Percentiles rank a stretch among this genome's conserved stretches.
Conservation (phyloP, 83 land plant species). For the Picea mariana region DNA sequence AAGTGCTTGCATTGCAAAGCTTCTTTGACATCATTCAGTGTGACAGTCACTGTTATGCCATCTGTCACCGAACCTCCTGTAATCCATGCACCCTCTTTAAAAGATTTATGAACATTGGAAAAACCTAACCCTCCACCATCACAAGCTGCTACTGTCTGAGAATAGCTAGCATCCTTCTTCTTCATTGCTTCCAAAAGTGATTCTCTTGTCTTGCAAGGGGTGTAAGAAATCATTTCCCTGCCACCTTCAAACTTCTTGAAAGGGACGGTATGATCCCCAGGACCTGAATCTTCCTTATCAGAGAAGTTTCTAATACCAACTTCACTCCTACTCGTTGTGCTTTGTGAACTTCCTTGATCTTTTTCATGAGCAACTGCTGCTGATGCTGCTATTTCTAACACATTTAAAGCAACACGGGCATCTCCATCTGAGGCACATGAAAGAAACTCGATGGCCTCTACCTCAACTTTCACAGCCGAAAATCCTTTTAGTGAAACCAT, state of each 20-base stretch:
- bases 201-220: constrained; percentile 20
- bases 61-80: constrained; percentile 9
- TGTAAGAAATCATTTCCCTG: constrained; percentile 33
- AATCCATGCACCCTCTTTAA: constrained; percentile 11
- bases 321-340: neutral
- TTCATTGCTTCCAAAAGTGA: constrained; percentile 17
- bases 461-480: constrained; percentile 35
- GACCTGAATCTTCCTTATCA: constrained; percentile 15
- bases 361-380: constrained; percentile 47
- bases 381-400: constrained; percentile 72
- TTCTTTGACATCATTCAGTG: constrained; percentile 69
- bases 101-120: constrained; percentile 9
- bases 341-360: constrained; percentile 13
- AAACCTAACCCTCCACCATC: constrained; percentile 7
- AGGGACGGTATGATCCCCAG: constrained; percentile 37
- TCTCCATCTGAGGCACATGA: constrained; percentile 88
- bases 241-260: constrained; percentile 50
- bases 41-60: constrained; percentile 25
- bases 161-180: constrained; percentile 16
- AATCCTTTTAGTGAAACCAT: constrained; percentile 25
- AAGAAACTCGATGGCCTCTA: constrained; percentile 71
- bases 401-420: constrained; percentile 89
- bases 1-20: constrained; percentile 87
- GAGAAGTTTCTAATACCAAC: constrained; percentile 9
- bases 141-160: constrained; percentile 9